Evolutionary conservation across 192 early-diverging fungal species (phyloP).

Genomic region (Coemansia aciculifera): DNA sequence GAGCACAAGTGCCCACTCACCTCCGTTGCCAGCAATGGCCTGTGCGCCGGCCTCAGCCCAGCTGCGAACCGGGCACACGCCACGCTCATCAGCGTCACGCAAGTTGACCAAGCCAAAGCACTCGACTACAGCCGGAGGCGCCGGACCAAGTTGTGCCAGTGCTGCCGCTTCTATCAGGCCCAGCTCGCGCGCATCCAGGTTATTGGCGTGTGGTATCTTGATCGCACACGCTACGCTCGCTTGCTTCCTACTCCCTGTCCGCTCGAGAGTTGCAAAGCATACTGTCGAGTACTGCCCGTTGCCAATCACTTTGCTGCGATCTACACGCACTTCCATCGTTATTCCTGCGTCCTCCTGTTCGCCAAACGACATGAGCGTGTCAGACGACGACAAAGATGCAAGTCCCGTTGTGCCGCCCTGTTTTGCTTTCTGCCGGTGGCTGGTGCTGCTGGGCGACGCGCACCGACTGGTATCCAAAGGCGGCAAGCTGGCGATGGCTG

Average conservation of each 20-base stretch:
- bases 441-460: constrained; percentile 29
- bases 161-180: constrained; percentile 50
- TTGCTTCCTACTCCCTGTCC: neutral
- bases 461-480: constrained; percentile 44
- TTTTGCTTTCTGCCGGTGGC: neutral
- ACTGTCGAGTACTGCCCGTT: constrained; percentile 53
- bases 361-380: constrained; percentile 20
- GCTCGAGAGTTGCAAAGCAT: constrained; percentile 31
- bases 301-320: constrained; percentile 42
- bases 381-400: constrained; percentile 22
- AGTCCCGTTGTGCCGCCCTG: neutral
- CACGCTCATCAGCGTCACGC: constrained; percentile 8
- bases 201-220: constrained; percentile 46
- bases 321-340: constrained; percentile 19
- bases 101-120: constrained; percentile 49
- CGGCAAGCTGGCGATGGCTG: constrained; percentile 24
- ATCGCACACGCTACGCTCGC: constrained; percentile 24
- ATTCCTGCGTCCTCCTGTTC: neutral
- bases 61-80: constrained; percentile 18
- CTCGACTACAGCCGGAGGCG: constrained; percentile 26
- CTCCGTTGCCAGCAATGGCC: constrained; percentile 20
- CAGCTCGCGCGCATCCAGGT: constrained; percentile 52
- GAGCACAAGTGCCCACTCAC: constrained; percentile 56
- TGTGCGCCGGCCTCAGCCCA: constrained; percentile 34
- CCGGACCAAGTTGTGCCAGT: constrained; percentile 38